phyloP scores from a whole-genome alignment of 108 stramenopile genomes.

The Fistulifera pelliculosa region DNA sequence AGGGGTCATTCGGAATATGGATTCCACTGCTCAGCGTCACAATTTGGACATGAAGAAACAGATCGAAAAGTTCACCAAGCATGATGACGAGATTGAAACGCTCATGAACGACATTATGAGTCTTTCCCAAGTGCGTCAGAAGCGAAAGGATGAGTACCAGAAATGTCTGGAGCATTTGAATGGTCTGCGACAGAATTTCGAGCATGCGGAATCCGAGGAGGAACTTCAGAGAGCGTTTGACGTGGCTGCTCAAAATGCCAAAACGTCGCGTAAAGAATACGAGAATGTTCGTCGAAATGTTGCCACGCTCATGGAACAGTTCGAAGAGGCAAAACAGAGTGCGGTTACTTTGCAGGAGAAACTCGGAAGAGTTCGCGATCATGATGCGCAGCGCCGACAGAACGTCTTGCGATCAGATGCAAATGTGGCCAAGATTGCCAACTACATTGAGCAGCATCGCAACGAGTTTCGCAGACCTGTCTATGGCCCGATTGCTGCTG shows the following conservation, averaged over 20 bases:
- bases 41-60: conserved; percentile 40
- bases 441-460: conserved; percentile 54
- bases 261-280: neutral
- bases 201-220: conserved; percentile 1
- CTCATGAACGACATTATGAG: conserved; percentile 15
- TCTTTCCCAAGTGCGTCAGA: conserved; percentile 29
- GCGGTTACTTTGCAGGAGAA: conserved; percentile 4
- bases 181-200: too few species aligned
- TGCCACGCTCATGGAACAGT: neutral
- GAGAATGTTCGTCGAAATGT: neutral
- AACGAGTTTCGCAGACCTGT: conserved; percentile 63
- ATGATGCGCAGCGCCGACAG: conserved; percentile 39
- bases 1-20: conserved; percentile 17
- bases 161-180: too few species aligned
- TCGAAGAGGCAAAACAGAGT: neutral
- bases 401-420: conserved; percentile 25
- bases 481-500: conserved; percentile 67
- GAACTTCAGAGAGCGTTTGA: conserved; percentile 9
- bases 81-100: conserved; percentile 49
- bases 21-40: conserved; percentile 27
- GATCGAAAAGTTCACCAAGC: conserved; percentile 35
- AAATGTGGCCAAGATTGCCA: conserved; percentile 31
- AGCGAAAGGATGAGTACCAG: conserved; percentile 11
- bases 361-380: conserved; percentile 41
- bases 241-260: neutral